Base-by-base conservation (phyloP, 768 basidiomycete species). In the Steccherinum ochraceum region DNA sequence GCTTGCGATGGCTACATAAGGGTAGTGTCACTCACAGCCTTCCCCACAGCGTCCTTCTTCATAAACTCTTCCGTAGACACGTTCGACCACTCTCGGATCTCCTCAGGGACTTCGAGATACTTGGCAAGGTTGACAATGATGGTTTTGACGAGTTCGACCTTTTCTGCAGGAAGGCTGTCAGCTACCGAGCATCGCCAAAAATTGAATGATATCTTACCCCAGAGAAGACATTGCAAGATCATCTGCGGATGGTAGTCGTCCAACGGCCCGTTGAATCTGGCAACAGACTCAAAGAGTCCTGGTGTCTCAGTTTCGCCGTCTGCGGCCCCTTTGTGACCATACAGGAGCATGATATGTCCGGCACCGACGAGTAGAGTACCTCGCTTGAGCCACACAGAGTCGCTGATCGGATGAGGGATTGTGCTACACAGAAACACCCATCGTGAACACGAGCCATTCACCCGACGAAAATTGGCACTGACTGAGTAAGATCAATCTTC, bases 231-330 rank as follows among this genome's bases (percentile, higher is more conserved):
- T 61, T 97, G 94, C 12, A 93, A 69, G 16, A 98, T 64, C 77
- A 95, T 86, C 61, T 94, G 91, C 3, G 95, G 94, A 68, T 97
- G 92, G 64, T 90, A 93, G 65, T 96, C 90, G 16, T 83, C 79
- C 27, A 97, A 68, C 3, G 95, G 93, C 0, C 91, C 92, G 63
- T 94, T 93, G 45, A 80, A 76, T 51, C 83, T 69, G 4, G 88
- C 89, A 27, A 93, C 89, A 59, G 88, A 76, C 59, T 91, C 87
- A 51, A 95, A 89, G 13, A 95, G 71, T 56, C 81, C 81, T 56
- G 75, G 72, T 5, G 66, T 58, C 3, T 59, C 52, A 46, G 58
- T 50, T 40, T 55, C 45, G 47, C 56, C 21, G 61, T 52, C 52
- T 7, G 52, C 50, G 40, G 52, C 58, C 20, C 46, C 44, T 39